Evolutionary conservation across 306 rosid species (phyloP).

Genomic region (Quercus wislizeni): DNA sequence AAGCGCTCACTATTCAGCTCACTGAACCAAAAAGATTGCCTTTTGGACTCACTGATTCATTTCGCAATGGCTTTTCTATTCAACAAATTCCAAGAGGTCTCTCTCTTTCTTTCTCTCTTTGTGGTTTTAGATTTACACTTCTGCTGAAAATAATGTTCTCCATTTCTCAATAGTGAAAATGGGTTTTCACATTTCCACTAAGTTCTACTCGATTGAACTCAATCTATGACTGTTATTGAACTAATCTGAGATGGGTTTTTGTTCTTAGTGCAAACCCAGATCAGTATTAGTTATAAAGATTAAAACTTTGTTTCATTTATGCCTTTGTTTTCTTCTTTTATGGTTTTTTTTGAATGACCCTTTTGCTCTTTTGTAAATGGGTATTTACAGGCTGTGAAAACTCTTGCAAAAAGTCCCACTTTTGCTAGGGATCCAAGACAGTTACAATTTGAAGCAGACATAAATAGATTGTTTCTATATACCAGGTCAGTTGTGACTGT

Average conservation of each 20-base stretch:
- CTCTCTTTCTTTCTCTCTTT: no score
- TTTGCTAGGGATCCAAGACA: slow-evolving; percentile 71
- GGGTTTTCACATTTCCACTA: no score
- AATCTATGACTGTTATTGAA: background rate
- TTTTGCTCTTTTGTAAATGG: background rate
- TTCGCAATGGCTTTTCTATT: no score
- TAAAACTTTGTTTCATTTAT: background rate
- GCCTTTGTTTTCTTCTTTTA: background rate
- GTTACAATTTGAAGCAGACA: slow-evolving; percentile 75
- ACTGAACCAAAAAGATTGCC: no score
- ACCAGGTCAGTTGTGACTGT: slow-evolving; percentile 49
- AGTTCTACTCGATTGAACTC: no score
- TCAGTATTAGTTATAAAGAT: background rate
- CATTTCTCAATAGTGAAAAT: no score
- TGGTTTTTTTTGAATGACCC: no score
- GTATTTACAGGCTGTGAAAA: slow-evolving; percentile 53
- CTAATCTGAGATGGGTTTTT: background rate
- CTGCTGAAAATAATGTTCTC: no score
- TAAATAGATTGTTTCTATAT: slow-evolving; percentile 79
- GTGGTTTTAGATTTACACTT: no score
- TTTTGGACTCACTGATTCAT: no score
- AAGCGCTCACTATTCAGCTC: no score
- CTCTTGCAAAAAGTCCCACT: slow-evolving; percentile 57
- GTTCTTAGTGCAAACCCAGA: background rate
- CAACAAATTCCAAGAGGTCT: no score